These are phyloP conservation scores for Rhodofomes roseus DNA, from an alignment of 1,284 basidiomycete genomes.

Conservation along the genomic window DNA sequence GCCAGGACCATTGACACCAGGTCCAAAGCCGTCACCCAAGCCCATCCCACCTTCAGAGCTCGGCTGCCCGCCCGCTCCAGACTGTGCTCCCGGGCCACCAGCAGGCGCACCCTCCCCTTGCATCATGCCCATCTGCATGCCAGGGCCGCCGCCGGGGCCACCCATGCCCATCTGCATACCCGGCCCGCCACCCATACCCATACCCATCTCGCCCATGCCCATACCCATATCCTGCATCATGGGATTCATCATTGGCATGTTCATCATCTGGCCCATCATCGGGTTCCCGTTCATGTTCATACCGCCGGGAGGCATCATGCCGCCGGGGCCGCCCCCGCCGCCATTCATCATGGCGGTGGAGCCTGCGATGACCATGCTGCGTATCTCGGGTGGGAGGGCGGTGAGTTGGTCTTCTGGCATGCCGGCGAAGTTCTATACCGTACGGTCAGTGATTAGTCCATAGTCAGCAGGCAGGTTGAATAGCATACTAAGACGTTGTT, in stretches of 20 bases:
- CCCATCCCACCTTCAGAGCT: conserved; percentile 40
- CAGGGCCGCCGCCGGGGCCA: not conserved
- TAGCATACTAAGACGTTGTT: conserved; percentile 68
- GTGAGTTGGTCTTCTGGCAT: conserved; percentile 79
- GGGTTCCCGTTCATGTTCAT: conserved; percentile 34
- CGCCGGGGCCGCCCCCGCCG: conserved; percentile 37
- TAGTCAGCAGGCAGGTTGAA: not conserved
- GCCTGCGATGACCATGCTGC: conserved; percentile 79
- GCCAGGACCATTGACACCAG: conserved; percentile 21
- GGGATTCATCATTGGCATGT: conserved; percentile 36
- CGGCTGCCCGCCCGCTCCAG: conserved; percentile 19
- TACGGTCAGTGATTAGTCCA: not conserved
- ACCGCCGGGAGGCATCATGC: conserved; percentile 51
- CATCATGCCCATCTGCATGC: conserved; percentile 17
- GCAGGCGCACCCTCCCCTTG: conserved; percentile 11
- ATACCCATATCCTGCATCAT: conserved; percentile 49
- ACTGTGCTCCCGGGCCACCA: conserved; percentile 8
- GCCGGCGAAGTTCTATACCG: conserved; percentile 68
- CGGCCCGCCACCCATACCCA: conserved; percentile 36
- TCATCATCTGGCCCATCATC: conserved; percentile 48
- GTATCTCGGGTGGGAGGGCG: conserved; percentile 70
- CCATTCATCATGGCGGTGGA: conserved; percentile 69
- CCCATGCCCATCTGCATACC: conserved; percentile 43
- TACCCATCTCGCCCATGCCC: conserved; percentile 48
- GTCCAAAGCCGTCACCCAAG: conserved; percentile 34